These are phyloP conservation scores for Epithele typhae DNA, from an alignment of 768 basidiomycete species.

Conservation along the genomic window DNA sequence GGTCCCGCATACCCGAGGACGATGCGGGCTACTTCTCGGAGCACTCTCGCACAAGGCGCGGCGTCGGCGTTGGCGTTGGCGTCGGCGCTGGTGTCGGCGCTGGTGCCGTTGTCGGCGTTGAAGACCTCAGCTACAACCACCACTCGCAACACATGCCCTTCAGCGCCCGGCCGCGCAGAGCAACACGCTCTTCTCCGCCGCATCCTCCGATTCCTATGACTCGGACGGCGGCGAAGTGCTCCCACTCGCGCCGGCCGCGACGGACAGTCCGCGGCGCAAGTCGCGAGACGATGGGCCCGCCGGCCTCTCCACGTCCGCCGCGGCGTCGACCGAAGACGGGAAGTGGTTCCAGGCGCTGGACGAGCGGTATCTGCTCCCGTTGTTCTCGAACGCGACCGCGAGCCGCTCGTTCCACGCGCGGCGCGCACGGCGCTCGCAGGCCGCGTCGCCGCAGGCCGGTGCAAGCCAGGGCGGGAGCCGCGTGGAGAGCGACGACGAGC, in stretches of 20 bases:
- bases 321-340: conserved; percentile 51
- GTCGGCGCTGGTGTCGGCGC: conserved; percentile 28
- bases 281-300: conserved; percentile 10
- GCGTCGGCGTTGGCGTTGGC: no score
- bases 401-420: conserved; percentile 84
- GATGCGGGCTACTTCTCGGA: conserved; percentile 18
- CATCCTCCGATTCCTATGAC: conserved; percentile 74
- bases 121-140: conserved; percentile 54
- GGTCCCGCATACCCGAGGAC: conserved; percentile 34
- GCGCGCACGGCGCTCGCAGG: conserved; percentile 46
- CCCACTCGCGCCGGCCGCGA: conserved; percentile 59
- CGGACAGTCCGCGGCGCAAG: conserved; percentile 5
- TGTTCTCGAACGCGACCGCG: conserved; percentile 91
- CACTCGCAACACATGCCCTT: conserved; percentile 32
- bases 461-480: conserved; percentile 29
- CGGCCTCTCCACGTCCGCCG: conserved; percentile 16
- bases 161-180: conserved; percentile 14
- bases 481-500: conserved; percentile 34
- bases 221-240: conserved; percentile 75
- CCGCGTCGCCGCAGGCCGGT: conserved; percentile 20
- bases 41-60: not conserved
- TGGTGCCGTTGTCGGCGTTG: conserved; percentile 55
- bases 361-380: conserved; percentile 87
- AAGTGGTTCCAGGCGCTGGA: conserved; percentile 97
- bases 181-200: conserved; percentile 54